Evolutionary conservation across 2,329 filamentous ascomycete species (phyloP).

Genomic region (Aspergillus hortae): DNA sequence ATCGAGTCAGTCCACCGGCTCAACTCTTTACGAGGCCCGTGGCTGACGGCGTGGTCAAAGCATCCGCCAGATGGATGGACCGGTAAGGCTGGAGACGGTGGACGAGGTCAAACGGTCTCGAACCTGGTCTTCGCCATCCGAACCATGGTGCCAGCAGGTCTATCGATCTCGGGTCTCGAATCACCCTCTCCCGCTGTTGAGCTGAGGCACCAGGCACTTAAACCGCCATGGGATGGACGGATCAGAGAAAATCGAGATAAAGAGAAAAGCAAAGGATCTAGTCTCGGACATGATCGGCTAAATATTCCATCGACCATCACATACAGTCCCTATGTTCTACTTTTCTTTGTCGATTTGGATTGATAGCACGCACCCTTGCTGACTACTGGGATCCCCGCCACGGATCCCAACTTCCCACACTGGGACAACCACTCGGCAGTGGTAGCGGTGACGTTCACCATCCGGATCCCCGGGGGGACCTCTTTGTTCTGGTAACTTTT

Average conservation of each 20-base stretch:
- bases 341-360: not conserved
- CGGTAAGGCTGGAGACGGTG: not conserved
- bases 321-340: not conserved
- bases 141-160: not conserved
- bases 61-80: not conserved
- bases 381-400: not conserved
- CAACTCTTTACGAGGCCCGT: not conserved
- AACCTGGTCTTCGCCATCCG: not conserved
- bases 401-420: not conserved
- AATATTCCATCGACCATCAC: not conserved
- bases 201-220: conserved; percentile 4
- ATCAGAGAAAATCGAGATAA: not conserved
- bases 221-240: not conserved
- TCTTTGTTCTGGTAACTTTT: conserved; percentile 12
- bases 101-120: conserved; percentile 1
- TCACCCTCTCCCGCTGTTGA: not conserved
- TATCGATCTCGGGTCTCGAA: not conserved
- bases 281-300: not conserved
- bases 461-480: conserved; percentile 7
- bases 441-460: conserved; percentile 18
- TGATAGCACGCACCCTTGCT: not conserved
- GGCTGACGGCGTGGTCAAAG: not conserved
- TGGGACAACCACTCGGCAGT: not conserved
- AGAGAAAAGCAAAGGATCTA: not conserved
- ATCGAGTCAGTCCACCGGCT: not conserved